phyloP scores from a whole-genome alignment of 768 basidiomycete genomes.

The Lactifluus subvellereus region DNA sequence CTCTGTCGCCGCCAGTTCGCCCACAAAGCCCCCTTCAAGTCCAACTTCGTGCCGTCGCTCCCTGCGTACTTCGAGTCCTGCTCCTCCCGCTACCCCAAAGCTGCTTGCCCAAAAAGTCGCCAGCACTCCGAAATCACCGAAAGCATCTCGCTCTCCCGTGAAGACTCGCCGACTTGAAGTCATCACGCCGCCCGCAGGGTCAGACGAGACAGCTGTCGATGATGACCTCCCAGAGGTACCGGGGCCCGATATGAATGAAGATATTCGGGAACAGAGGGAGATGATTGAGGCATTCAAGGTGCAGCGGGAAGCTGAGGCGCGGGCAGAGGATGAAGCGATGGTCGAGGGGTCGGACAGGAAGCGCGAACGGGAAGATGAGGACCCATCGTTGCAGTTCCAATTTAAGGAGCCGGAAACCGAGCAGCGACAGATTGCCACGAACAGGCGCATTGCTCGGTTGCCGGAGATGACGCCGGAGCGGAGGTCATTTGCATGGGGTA shows the following conservation, averaged over 20 bases:
- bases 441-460: constrained; percentile 55
- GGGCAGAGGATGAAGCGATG: constrained; percentile 23
- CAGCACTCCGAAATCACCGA: constrained; percentile 35
- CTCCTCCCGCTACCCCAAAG: constrained; percentile 33
- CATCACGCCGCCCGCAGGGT: constrained; percentile 46
- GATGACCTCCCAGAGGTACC: constrained; percentile 48
- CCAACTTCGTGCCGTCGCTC: constrained; percentile 37
- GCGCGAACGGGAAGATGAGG: constrained; percentile 51
- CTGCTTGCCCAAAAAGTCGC: constrained; percentile 30
- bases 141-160: constrained; percentile 33
- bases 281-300: constrained; percentile 69
- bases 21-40: constrained; percentile 19
- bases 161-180: constrained; percentile 34
- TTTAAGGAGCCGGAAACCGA: constrained; percentile 63
- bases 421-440: constrained; percentile 53
- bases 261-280: constrained; percentile 72
- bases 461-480: constrained; percentile 52
- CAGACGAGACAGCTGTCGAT: constrained; percentile 61
- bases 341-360: constrained; percentile 31
- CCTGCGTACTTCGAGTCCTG: constrained; percentile 39
- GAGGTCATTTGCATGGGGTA: constrained; percentile 78
- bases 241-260: constrained; percentile 57
- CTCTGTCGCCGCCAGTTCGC: constrained; percentile 27
- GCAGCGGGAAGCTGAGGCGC: constrained; percentile 43
- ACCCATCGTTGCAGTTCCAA: constrained; percentile 48